Evolutionary conservation across 2,329 filamentous ascomycete genomes (phyloP).

Genomic region (Exutisphaerella laricina): DNA sequence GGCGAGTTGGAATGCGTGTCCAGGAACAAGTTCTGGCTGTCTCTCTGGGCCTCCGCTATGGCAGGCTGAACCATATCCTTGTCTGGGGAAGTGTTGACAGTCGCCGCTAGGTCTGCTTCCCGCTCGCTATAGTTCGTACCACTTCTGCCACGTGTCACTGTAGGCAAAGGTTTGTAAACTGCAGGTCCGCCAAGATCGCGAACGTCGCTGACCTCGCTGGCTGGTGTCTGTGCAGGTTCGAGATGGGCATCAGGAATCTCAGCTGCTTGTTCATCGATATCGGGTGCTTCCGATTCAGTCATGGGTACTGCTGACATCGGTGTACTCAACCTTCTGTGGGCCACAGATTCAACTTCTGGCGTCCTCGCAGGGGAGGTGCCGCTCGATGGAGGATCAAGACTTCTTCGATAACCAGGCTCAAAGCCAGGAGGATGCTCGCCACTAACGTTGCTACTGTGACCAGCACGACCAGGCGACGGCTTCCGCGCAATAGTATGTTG

Average conservation of each 20-base stretch:
- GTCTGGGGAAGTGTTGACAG: slow-evolving; percentile 25
- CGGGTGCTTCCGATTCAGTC: slow-evolving; percentile 19
- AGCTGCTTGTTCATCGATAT: slow-evolving; percentile 22
- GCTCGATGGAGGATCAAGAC: slow-evolving; percentile 53
- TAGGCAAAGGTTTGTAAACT: slow-evolving; percentile 16
- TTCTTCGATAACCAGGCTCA: slow-evolving; percentile 51
- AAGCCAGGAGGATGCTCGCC: slow-evolving; percentile 33
- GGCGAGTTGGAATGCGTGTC: slow-evolving; percentile 19
- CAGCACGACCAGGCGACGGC: slow-evolving; percentile 33
- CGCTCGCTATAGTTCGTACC: slow-evolving; percentile 32
- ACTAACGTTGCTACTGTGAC: slow-evolving; percentile 39
- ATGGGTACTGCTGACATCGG: slow-evolving; percentile 26
- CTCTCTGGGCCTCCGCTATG: slow-evolving; percentile 23
- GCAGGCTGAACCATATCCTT: slow-evolving; percentile 18
- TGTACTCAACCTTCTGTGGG: slow-evolving; percentile 23
- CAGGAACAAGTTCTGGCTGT: slow-evolving; percentile 25
- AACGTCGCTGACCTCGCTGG: slow-evolving; percentile 17
- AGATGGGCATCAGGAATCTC: slow-evolving; percentile 22
- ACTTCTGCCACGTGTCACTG: slow-evolving; percentile 24
- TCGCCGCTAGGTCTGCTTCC: slow-evolving; percentile 30
- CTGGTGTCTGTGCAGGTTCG: slow-evolving; percentile 19
- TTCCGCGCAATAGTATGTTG: slow-evolving; percentile 32
- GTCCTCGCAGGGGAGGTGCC: slow-evolving; percentile 58
- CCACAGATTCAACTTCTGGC: slow-evolving; percentile 46
- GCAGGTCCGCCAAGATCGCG: slow-evolving; percentile 4